These are phyloP conservation scores for Ceratocystis variospora DNA, from an alignment of 2,329 filamentous ascomycete species.

Conservation along the genomic window DNA sequence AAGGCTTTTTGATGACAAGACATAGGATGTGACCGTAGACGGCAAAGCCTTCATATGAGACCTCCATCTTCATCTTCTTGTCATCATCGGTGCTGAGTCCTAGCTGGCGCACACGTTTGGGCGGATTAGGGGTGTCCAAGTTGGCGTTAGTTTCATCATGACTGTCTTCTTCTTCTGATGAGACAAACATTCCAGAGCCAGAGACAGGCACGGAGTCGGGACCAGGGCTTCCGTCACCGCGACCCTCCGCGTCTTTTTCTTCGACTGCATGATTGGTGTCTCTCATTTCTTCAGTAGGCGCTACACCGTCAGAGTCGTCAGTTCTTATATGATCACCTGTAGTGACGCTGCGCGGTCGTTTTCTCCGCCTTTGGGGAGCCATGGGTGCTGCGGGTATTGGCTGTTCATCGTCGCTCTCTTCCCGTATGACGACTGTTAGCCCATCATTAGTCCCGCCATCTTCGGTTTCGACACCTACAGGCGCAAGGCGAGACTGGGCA, in stretches of 20 bases:
- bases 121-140: constrained; percentile 23
- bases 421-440: neutral
- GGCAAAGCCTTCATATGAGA: constrained; percentile 86
- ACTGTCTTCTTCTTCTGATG: constrained; percentile 7
- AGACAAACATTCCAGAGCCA: constrained; percentile 11
- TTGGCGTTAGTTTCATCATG: constrained; percentile 23
- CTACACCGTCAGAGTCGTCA: neutral
- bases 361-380: constrained; percentile 21
- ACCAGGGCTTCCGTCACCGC: neutral
- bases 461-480: constrained; percentile 12
- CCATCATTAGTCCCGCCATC: neutral
- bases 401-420: constrained; percentile 26
- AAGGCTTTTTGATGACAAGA: constrained; percentile 69
- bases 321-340: neutral
- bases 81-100: constrained; percentile 49
- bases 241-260: neutral
- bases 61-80: constrained; percentile 78
- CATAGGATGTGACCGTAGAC: constrained; percentile 91
- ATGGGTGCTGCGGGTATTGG: constrained; percentile 25
- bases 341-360: neutral
- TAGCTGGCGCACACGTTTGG: constrained; percentile 33
- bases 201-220: neutral
- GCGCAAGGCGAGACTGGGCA: constrained; percentile 11
- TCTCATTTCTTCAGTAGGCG: neutral
- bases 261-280: neutral